Percentiles rank a stretch among this genome's conserved stretches.
These are phyloP conservation scores for Amoebophrya sp. DNA, from an alignment of 169 alveolate species.

Conservation along the genomic window DNA sequence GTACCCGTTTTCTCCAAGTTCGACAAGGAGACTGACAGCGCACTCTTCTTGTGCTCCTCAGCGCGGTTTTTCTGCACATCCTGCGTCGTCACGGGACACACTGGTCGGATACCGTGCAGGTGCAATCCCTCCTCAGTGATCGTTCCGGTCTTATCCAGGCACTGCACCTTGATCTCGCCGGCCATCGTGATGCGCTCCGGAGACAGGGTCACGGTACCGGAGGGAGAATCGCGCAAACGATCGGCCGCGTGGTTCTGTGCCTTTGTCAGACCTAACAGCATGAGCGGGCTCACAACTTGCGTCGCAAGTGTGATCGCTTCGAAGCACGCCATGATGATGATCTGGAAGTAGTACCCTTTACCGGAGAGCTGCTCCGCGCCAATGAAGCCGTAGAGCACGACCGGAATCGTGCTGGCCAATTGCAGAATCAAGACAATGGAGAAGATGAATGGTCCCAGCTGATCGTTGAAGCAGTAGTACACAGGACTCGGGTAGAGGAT, in stretches of 20 bases:
- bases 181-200: conserved; percentile 24
- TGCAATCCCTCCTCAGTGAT: conserved; percentile 15
- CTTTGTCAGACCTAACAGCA: not conserved
- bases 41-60: too few relatives aligned
- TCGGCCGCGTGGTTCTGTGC: not conserved
- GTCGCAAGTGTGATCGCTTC: not conserved
- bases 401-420: not conserved
- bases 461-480: conserved; percentile 7
- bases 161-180: not conserved
- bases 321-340: not conserved
- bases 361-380: too few relatives aligned
- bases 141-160: conserved; percentile 24
- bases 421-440: not conserved
- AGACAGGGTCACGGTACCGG: not conserved
- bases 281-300: not conserved
- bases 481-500: conserved; percentile 6
- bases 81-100: too few relatives aligned
- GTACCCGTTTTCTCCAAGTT: too few relatives aligned
- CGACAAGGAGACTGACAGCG: too few relatives aligned
- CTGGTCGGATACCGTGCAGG: conserved; percentile 18
- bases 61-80: too few relatives aligned
- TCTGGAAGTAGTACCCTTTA: not conserved
- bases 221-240: not conserved
- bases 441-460: not conserved
- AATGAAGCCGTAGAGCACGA: not conserved